These are phyloP conservation scores for Fraxinus platypoda DNA, from an alignment of 305 asterid genomes.

Conservation along the genomic window DNA sequence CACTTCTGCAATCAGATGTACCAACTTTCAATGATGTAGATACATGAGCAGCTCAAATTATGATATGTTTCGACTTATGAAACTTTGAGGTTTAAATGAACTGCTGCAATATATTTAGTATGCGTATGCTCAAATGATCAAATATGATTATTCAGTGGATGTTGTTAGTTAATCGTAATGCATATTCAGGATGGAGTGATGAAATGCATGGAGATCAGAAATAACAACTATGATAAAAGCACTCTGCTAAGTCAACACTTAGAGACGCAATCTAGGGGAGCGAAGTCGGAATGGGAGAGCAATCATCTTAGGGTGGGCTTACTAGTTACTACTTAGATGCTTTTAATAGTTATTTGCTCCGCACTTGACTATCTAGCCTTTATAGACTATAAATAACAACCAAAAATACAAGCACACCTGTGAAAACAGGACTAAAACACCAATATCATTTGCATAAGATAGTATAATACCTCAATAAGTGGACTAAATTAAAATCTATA, in stretches of 20 bases:
- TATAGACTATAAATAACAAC: neutral
- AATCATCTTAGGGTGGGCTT: neutral
- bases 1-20: slow-evolving; percentile 29
- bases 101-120: neutral
- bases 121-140: neutral
- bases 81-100: neutral
- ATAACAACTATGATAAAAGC: neutral
- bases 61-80: too few relatives aligned
- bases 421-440: neutral
- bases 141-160: neutral
- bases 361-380: neutral
- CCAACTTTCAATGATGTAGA: slow-evolving; percentile 21
- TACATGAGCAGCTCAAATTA: neutral
- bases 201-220: neutral
- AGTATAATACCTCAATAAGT: neutral
- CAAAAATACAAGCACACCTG: neutral
- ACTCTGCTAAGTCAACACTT: too few relatives aligned
- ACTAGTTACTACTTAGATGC: neutral
- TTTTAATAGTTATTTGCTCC: neutral
- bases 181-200: neutral
- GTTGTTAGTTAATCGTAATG: neutral
- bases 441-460: neutral
- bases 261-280: neutral
- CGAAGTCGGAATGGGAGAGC: neutral
- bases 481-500: neutral